phyloP scores from a whole-genome alignment of 192 early-diverging fungal genomes.

The Coemansia sp. region DNA sequence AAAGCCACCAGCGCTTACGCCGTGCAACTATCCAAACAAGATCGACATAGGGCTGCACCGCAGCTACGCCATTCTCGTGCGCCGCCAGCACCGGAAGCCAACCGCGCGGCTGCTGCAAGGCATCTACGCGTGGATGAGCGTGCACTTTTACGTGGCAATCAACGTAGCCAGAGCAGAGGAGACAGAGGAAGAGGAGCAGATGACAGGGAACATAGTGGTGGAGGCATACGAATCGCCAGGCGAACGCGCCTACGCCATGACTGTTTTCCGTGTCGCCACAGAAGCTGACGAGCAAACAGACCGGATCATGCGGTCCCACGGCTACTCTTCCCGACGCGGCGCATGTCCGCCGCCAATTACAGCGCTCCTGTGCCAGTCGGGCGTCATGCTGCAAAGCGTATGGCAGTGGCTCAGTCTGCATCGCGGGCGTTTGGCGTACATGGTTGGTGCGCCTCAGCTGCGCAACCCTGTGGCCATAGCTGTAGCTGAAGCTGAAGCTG shows the following conservation, averaged over 20 bases:
- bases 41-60: conserved; percentile 27
- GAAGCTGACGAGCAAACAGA: conserved; percentile 26
- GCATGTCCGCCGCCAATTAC: conserved; percentile 35
- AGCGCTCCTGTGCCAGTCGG: conserved; percentile 32
- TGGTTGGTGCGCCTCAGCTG: conserved; percentile 35
- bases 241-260: conserved; percentile 36
- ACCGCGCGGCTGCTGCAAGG: neutral
- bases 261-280: conserved; percentile 27
- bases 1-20: conserved; percentile 16
- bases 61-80: conserved; percentile 27
- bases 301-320: conserved; percentile 26
- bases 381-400: conserved; percentile 33
- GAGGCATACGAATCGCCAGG: conserved; percentile 33
- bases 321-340: conserved; percentile 14
- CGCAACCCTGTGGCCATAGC: conserved; percentile 3
- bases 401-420: conserved; percentile 53
- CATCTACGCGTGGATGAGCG: conserved; percentile 44
- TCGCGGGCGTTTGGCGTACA: conserved; percentile 27
- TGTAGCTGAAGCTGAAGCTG: neutral
- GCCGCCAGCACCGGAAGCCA: too few relatives aligned
- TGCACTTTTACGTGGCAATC: conserved; percentile 35
- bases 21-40: conserved; percentile 48
- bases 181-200: too few relatives aligned
- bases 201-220: conserved; percentile 33
- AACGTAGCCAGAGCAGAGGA: neutral